Evolutionary conservation across 2,329 filamentous ascomycete genomes (phyloP).

Genomic region (Emydomyces testavorans): DNA sequence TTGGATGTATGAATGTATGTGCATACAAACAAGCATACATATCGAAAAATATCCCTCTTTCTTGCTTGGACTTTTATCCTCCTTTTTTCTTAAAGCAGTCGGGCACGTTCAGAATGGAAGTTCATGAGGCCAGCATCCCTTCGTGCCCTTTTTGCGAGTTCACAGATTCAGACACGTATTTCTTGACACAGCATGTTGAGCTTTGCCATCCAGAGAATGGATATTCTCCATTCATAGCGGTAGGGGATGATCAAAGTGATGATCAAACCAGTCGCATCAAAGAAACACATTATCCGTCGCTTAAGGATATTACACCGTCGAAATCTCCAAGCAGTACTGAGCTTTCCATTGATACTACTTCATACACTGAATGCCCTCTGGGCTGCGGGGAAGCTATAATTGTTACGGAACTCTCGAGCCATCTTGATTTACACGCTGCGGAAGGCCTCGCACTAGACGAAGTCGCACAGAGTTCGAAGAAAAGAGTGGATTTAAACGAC

Average conservation of each 20-base stretch:
- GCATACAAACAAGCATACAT: too few species aligned
- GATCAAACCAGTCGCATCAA: slow-evolving; percentile 1
- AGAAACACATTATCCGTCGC: background rate
- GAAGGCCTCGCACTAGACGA: slow-evolving; percentile 39
- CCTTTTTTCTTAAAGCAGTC: too few species aligned
- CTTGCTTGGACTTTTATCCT: too few species aligned
- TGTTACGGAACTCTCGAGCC: slow-evolving; percentile 44
- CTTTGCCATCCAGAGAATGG: slow-evolving; percentile 34
- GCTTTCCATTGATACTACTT: slow-evolving; percentile 14
- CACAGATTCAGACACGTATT: slow-evolving; percentile 29
- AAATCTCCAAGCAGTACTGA: slow-evolving; percentile 12
- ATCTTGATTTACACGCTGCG: slow-evolving; percentile 48
- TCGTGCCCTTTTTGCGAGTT: slow-evolving; percentile 39
- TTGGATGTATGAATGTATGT: too few species aligned
- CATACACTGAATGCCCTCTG: slow-evolving; percentile 45
- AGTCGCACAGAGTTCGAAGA: background rate
- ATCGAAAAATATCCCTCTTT: too few species aligned
- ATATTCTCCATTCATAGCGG: slow-evolving; percentile 20
- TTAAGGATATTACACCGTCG: background rate
- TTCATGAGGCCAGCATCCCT: slow-evolving; percentile 14
- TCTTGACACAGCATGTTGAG: slow-evolving; percentile 37
- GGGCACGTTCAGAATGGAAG: too few species aligned
- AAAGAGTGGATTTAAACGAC: background rate
- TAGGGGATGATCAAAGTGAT: slow-evolving; percentile 14
- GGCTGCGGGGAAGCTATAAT: slow-evolving; percentile 50